phyloP scores from a whole-genome alignment of 2,329 filamentous ascomycete genomes.

The Trichoderma koningii region DNA sequence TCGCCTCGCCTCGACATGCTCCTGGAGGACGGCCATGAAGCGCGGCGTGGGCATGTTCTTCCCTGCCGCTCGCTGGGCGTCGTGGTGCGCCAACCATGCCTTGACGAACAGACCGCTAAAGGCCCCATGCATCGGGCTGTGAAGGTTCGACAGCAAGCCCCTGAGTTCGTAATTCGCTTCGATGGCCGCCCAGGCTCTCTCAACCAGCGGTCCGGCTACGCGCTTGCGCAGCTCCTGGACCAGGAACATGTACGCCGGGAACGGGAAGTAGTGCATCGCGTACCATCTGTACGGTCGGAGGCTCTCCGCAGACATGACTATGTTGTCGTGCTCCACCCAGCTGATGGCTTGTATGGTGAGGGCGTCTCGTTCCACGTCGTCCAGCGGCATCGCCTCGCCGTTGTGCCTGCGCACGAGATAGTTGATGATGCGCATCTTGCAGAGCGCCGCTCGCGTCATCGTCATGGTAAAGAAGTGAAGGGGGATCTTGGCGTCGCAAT shows the following conservation, averaged over 20 bases:
- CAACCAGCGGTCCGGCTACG: conserved; percentile 56
- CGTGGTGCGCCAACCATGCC: conserved; percentile 61
- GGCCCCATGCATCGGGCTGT: conserved; percentile 59
- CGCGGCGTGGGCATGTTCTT: conserved; percentile 46
- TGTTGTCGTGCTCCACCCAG: conserved; percentile 62
- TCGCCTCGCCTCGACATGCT: conserved; percentile 44
- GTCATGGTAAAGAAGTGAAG: conserved; percentile 61
- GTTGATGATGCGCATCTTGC: conserved; percentile 58
- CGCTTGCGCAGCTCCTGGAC: conserved; percentile 57
- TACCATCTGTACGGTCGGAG: conserved; percentile 61
- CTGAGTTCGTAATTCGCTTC: conserved; percentile 56
- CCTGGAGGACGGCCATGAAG: conserved; percentile 53
- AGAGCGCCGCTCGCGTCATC: conserved; percentile 58
- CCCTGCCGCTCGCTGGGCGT: conserved; percentile 49
- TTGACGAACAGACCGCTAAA: conserved; percentile 62
- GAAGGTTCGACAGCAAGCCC: conserved; percentile 51
- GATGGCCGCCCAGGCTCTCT: conserved; percentile 61
- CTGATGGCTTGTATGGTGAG: conserved; percentile 58
- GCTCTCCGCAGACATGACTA: conserved; percentile 54
- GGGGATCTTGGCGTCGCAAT: conserved; percentile 61
- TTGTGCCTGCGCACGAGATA: conserved; percentile 55
- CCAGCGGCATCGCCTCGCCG: conserved; percentile 43
- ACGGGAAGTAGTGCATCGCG: conserved; percentile 60
- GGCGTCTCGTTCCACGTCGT: conserved; percentile 52
- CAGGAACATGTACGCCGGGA: conserved; percentile 63